Evolutionary conservation across 2,329 filamentous ascomycete species (phyloP).

Genomic region (Boeremia exigua): DNA sequence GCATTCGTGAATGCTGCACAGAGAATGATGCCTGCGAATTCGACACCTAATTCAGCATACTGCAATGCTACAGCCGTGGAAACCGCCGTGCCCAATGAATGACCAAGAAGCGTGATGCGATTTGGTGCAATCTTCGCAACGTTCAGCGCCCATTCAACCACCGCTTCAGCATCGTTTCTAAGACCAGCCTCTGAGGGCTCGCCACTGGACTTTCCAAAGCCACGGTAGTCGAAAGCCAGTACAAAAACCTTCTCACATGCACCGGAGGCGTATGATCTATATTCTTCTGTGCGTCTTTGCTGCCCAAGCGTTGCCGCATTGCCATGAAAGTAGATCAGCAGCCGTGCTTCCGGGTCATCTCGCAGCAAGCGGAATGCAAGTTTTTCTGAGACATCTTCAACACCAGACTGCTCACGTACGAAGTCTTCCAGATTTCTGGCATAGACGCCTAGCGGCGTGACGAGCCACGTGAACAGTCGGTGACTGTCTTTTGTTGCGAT

Average conservation of each 20-base stretch:
- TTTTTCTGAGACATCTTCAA: constrained; percentile 56
- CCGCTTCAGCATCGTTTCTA: constrained; percentile 76
- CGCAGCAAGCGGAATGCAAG: constrained; percentile 58
- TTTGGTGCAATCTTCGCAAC: constrained; percentile 69
- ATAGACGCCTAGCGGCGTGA: constrained; percentile 80
- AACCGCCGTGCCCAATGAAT: constrained; percentile 89
- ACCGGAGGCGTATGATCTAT: constrained; percentile 75
- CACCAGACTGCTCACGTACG: constrained; percentile 55
- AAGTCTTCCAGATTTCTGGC: constrained; percentile 69
- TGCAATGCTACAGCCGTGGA: constrained; percentile 74
- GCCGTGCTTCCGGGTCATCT: constrained; percentile 58
- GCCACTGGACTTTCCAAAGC: constrained; percentile 83
- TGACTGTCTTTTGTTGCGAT: constrained; percentile 76
- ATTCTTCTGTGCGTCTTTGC: constrained; percentile 75
- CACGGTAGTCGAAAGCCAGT: constrained; percentile 88
- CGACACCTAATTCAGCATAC: constrained; percentile 64
- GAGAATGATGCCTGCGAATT: constrained; percentile 82
- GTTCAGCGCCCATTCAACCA: constrained; percentile 77
- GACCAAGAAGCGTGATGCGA: constrained; percentile 81
- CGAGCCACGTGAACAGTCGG: constrained; percentile 87
- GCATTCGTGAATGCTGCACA: constrained; percentile 81
- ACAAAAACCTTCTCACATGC: constrained; percentile 64
- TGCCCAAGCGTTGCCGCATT: constrained; percentile 83
- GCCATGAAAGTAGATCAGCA: constrained; percentile 62
- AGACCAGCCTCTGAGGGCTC: constrained; percentile 79